These are phyloP conservation scores for Chamaecrista fasciculata DNA, from an alignment of 306 rosid species.

Conservation along the genomic window DNA sequence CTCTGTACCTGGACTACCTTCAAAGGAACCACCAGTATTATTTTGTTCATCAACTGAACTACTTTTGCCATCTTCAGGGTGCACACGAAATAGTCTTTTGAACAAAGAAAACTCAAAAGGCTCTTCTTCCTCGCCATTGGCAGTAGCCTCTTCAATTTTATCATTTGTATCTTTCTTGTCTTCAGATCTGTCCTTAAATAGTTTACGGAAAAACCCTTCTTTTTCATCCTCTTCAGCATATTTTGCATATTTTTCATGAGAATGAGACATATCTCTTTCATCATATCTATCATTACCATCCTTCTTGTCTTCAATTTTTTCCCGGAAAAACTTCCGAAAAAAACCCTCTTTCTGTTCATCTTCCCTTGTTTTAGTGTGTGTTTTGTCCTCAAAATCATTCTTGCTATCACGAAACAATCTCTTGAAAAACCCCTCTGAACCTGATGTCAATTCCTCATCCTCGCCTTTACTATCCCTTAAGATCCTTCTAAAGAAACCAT, in stretches of 20 bases:
- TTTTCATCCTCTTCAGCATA: constrained; percentile 76
- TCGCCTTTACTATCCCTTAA: constrained; percentile 79
- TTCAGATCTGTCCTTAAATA: constrained; percentile 72
- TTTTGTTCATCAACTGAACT: constrained; percentile 51
- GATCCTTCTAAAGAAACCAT: constrained; percentile 77
- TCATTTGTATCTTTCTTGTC: constrained; percentile 71
- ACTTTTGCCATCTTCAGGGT: constrained; percentile 77
- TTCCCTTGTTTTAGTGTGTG: constrained; percentile 42
- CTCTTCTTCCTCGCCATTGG: constrained; percentile 74
- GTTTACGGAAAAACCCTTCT: constrained; percentile 77
- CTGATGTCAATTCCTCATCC: constrained; percentile 69
- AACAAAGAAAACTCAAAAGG: constrained; percentile 76
- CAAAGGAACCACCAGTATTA: constrained; percentile 45
- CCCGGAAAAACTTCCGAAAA: constrained; percentile 72
- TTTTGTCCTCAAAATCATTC: constrained; percentile 64
- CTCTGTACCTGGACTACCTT: constrained; percentile 91
- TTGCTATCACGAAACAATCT: constrained; percentile 86
- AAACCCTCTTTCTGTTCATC: constrained; percentile 87
- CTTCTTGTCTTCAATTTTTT: constrained; percentile 77
- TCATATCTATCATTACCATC: constrained; percentile 46
- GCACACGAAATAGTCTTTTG: constrained; percentile 83
- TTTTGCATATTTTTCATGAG: constrained; percentile 60
- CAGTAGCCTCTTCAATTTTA: constrained; percentile 64
- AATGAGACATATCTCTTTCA: constrained; percentile 45
- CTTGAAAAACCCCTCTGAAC: constrained; percentile 88